A percentile compares a stretch with the other conserved stretches of the same genome.
phyloP scores from a whole-genome alignment of 768 basidiomycete species.

The Leucosporidium yakuticum region DNA sequence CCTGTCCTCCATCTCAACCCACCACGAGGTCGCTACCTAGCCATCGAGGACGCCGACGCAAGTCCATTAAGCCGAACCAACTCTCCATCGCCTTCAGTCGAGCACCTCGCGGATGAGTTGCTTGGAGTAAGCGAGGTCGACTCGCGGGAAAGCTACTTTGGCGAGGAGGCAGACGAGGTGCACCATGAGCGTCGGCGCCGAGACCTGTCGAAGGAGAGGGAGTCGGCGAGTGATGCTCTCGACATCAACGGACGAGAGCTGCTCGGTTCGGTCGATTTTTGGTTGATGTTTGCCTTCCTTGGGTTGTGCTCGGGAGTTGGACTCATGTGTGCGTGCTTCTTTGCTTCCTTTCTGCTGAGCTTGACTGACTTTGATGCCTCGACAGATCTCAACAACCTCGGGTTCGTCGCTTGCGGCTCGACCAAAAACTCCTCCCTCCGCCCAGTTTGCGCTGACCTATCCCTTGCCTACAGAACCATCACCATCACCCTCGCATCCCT shows the following conservation, averaged over 20 bases:
- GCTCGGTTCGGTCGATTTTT: not conserved
- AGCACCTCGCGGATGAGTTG: slow-evolving; percentile 15
- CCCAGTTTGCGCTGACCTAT: slow-evolving; percentile 11
- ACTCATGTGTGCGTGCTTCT: not conserved
- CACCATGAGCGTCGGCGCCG: no score
- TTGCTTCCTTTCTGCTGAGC: no score
- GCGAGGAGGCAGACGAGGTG: not conserved
- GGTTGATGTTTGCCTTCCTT: not conserved
- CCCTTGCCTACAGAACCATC: not conserved
- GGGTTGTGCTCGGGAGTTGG: slow-evolving; percentile 1
- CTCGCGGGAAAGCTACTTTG: slow-evolving; percentile 6
- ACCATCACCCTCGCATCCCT: slow-evolving; percentile 34
- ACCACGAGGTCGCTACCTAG: not conserved
- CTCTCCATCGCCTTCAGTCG: not conserved
- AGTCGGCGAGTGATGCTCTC: not conserved
- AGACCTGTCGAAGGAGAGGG: not conserved
- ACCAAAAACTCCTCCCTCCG: no score
- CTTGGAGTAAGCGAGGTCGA: slow-evolving; percentile 9
- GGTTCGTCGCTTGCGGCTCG: slow-evolving; percentile 6
- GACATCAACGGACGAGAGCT: not conserved
- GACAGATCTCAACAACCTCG: no score
- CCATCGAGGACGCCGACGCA: not conserved
- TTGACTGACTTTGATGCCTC: no score
- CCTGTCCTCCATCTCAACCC: not conserved
- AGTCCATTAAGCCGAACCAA: not conserved